These are phyloP conservation scores for Rostrohypoxylon terebratum DNA, from an alignment of 495 filamentous ascomycete genomes.

Conservation along the genomic window DNA sequence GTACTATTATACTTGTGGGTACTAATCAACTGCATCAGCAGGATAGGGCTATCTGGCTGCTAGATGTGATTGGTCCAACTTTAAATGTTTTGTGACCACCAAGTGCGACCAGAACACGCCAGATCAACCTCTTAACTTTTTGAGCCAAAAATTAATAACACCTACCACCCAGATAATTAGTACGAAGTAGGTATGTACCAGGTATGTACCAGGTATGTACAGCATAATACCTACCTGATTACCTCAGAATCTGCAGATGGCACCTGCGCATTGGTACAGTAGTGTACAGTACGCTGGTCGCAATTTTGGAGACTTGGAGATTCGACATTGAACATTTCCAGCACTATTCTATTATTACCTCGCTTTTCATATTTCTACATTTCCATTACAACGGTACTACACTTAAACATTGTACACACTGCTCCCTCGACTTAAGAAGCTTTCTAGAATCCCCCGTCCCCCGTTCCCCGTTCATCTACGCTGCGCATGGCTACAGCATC, in stretches of 20 bases:
- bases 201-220: too few relatives aligned
- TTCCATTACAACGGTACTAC: background rate
- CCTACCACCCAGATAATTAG: too few relatives aligned
- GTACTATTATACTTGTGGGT: background rate
- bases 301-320: background rate
- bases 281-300: too few relatives aligned
- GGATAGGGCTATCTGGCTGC: background rate
- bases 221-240: too few relatives aligned
- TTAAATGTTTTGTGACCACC: slow-evolving; percentile 5
- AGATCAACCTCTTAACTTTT: background rate
- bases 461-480: background rate
- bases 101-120: background rate
- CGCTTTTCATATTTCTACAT: background rate
- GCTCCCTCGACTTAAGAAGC: background rate
- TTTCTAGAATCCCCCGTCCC: background rate
- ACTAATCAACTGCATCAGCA: background rate
- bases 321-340: background rate
- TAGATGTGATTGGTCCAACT: slow-evolving; percentile 4
- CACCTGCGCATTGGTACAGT: background rate
- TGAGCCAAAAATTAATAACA: too few relatives aligned
- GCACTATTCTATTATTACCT: background rate
- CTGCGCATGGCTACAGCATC: slow-evolving; percentile 35
- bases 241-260: slow-evolving; percentile 8
- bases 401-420: background rate
- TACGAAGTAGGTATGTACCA: too few relatives aligned